Conservation (phyloP, 495 filamentous ascomycete species). For the Parmelia sp. region DNA sequence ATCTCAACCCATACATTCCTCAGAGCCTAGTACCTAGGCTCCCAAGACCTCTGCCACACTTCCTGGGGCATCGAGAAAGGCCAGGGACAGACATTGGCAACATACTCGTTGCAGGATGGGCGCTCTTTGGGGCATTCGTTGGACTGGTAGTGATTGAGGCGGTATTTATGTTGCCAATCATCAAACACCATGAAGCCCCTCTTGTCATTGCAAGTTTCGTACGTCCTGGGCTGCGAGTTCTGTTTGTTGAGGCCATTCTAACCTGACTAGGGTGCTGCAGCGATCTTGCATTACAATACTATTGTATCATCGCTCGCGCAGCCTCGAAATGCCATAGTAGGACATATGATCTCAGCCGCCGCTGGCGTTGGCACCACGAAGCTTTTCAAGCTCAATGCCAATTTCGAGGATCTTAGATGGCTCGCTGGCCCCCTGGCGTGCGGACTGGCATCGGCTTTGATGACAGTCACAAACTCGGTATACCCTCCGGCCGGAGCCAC, state of each 20-base stretch:
- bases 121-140: slow-evolving; percentile 48
- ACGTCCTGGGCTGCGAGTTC: background rate
- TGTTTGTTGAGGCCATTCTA: background rate
- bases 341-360: slow-evolving; percentile 62
- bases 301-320: slow-evolving; percentile 81
- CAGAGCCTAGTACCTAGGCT: slow-evolving; percentile 40
- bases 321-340: slow-evolving; percentile 68
- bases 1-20: slow-evolving; percentile 57
- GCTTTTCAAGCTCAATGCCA: slow-evolving; percentile 56
- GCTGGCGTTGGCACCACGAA: slow-evolving; percentile 64
- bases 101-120: slow-evolving; percentile 44
- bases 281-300: slow-evolving; percentile 65
- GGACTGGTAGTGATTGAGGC: slow-evolving; percentile 44
- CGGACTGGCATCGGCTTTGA: slow-evolving; percentile 59
- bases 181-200: slow-evolving; percentile 17
- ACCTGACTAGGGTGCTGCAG: slow-evolving; percentile 59
- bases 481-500: slow-evolving; percentile 89
- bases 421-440: slow-evolving; percentile 65
- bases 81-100: slow-evolving; percentile 39
- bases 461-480: slow-evolving; percentile 71
- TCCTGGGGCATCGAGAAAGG: slow-evolving; percentile 45
- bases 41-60: slow-evolving; percentile 42
- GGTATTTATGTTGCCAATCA: slow-evolving; percentile 28
- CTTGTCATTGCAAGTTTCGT: slow-evolving; percentile 23
- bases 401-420: slow-evolving; percentile 48